A percentile compares a stretch with the other conserved stretches of the same genome.
phyloP scores from a whole-genome alignment of 345 rosid species.

The Camelina neglecta region DNA sequence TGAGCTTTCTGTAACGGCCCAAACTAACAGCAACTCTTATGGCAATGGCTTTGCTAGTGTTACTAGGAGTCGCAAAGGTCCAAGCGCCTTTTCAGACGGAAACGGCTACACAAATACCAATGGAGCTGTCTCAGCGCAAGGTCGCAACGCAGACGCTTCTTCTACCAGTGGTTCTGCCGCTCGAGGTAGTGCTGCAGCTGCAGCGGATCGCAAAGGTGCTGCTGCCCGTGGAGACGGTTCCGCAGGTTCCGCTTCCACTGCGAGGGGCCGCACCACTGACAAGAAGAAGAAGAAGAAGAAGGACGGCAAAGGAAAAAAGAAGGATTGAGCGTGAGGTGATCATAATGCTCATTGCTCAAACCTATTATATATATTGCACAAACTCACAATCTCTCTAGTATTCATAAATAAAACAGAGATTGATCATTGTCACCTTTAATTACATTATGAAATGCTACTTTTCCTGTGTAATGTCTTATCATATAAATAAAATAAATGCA shows the following conservation, averaged over 20 bases:
- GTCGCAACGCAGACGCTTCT: background rate
- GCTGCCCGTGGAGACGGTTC: background rate
- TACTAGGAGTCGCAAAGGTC: accelerated
- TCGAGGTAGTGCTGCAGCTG: background rate
- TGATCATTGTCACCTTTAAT: conserved; percentile 17
- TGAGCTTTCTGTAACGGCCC: background rate
- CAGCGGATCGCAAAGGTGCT: background rate
- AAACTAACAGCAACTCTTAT: accelerated
- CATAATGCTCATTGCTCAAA: background rate
- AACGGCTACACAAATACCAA: accelerated
- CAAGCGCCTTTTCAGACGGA: accelerated
- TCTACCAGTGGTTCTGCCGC: background rate
- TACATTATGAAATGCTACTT: conserved; percentile 9
- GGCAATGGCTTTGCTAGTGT: accelerated
- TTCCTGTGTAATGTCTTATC: background rate
- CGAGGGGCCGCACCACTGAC: background rate
- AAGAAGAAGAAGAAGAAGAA: background rate
- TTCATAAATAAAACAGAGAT: conserved; percentile 31
- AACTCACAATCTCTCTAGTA: conserved; percentile 22
- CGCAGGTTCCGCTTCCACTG: background rate
- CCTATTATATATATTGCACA: background rate
- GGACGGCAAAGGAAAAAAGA: background rate
- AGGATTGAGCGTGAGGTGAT: background rate
- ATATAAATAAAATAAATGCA: background rate
- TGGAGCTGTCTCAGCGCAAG: accelerated